A percentile compares a stretch with the other conserved stretches of the same genome.
phyloP scores from a whole-genome alignment of 2,329 filamentous ascomycete species.

The Escovopsis sp. region DNA sequence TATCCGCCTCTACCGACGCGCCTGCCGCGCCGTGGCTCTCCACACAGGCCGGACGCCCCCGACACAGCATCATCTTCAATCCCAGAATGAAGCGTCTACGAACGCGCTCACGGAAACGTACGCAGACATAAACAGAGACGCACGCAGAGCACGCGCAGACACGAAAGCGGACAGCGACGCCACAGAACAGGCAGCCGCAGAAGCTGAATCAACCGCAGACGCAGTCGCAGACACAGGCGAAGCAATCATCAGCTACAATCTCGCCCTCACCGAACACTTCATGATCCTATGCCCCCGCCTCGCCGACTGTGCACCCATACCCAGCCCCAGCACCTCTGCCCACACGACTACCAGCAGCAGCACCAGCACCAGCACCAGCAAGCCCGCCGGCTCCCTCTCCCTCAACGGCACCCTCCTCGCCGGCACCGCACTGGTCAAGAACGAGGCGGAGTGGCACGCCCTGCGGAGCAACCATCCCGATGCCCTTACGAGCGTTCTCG shows the following conservation, averaged over 20 bases:
- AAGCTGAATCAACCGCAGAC: too few relatives aligned
- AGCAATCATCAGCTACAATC: slow-evolving; percentile 46
- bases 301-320: slow-evolving; percentile 28
- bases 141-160: too few relatives aligned
- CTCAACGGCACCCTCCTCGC: slow-evolving; percentile 50
- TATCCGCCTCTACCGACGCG: slow-evolving; percentile 30
- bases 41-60: too few relatives aligned
- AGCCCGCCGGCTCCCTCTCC: slow-evolving; percentile 27
- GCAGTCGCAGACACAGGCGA: slow-evolving; percentile 20
- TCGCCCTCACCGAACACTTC: slow-evolving; percentile 38
- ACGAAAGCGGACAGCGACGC: background rate
- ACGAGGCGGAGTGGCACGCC: slow-evolving; percentile 38
- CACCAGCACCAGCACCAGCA: slow-evolving; percentile 13
- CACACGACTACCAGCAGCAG: too few relatives aligned
- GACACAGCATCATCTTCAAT: too few relatives aligned
- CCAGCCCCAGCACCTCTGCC: too few relatives aligned
- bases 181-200: slow-evolving; percentile 11
- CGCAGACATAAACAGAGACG: too few relatives aligned
- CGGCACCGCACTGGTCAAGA: slow-evolving; percentile 49
- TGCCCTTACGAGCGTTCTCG: slow-evolving; percentile 10
- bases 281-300: slow-evolving; percentile 40
- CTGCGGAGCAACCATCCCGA: slow-evolving; percentile 19
- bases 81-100: too few relatives aligned
- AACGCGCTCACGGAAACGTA: too few relatives aligned
- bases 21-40: slow-evolving; percentile 22